Evolutionary conservation across 495 filamentous ascomycete species (phyloP), one percentile per base, ranked within the genome.

Genomic region (Glarea lozoyensis): DNA sequence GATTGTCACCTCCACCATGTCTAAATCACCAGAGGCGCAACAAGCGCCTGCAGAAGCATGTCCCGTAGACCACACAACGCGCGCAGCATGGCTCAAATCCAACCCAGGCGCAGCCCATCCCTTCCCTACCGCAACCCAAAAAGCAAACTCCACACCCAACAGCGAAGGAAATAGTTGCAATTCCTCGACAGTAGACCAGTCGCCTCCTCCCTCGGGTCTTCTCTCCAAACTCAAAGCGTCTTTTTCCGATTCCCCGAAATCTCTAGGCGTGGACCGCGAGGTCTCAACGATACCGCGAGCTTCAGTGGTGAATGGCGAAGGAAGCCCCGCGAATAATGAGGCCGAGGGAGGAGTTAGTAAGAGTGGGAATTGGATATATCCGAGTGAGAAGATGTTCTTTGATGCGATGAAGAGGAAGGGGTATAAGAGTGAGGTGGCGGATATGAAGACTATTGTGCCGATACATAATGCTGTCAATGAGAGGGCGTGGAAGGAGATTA

Each of bases 381-480:
- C 92, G 0, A 93, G 86, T 0, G 93, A 98, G 57, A 75, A 81
- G 45, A 88, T 92, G 72, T 98, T 98, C 66, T 96, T 95, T 68
- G 80, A 89, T 17, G 89, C 92, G 10, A 84, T 98, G 76, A 77
- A 81, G 71, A 79, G 89, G 56, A 97, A 97, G 45, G 75, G 75
- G 18, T 63, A 72, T 62, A 62, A 66, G 24, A 70, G 78, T 13
- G 49, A 63, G 21, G 76, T 78, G 1, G 65, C 70, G 16, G 85
- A 93, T 55, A 94, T 96, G 76, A 76, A 75, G 41, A 81, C 83
- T 17, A 87, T 97, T 21, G 89, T 97, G 37, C 92, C 92, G 1
- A 96, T 98, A 58, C 92, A 98, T 62, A 98, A 98, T 60, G 92
- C 92, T 39, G 92, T 98, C 56, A 92, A 90, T 64, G 86, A 92